phyloP scores from a whole-genome alignment of 202 grass and related monocot genomes.

The Alloteropsis angusta region DNA sequence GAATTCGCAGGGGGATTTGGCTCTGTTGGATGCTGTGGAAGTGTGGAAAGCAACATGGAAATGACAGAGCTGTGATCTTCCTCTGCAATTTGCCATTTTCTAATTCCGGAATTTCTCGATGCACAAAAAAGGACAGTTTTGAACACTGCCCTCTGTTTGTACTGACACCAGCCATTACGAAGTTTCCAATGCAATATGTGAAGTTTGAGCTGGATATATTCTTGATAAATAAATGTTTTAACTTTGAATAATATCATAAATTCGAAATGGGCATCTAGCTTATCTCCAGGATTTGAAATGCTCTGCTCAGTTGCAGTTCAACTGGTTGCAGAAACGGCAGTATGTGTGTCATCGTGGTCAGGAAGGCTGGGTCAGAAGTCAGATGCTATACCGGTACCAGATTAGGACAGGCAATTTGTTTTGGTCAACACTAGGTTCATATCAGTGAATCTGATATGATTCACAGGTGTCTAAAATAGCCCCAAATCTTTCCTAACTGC shows the following conservation, averaged over 20 bases:
- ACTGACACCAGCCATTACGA: background rate
- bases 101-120: background rate
- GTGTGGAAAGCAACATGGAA: background rate
- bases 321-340: background rate
- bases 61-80: background rate
- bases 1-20: conserved; percentile 1
- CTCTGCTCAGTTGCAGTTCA: conserved; percentile 7
- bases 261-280: background rate
- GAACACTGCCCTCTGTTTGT: background rate
- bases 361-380: background rate
- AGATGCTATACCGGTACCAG: background rate
- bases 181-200: background rate
- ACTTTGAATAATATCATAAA: background rate
- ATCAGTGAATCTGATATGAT: too few species aligned
- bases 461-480: background rate
- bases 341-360: background rate
- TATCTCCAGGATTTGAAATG: background rate
- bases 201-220: background rate
- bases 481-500: background rate
- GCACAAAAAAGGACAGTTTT: background rate
- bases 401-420: background rate
- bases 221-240: background rate
- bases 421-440: too few species aligned
- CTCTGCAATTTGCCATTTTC: conserved; percentile 19
- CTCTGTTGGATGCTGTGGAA: background rate